Conservation (phyloP, 2,329 filamentous ascomycete species). For the Sclerotinia trifoliorum region DNA sequence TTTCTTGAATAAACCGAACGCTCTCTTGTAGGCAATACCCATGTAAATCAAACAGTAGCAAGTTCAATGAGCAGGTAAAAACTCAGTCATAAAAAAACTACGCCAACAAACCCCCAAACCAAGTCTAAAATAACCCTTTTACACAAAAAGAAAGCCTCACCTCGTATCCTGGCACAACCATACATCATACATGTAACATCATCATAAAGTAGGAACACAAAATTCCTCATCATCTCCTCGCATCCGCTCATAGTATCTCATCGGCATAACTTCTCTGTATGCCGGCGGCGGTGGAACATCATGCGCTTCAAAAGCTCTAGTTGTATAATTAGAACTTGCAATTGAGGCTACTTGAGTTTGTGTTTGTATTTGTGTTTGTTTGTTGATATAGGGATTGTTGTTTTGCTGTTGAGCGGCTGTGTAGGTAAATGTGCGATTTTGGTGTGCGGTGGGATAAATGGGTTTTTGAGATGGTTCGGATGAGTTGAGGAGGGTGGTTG, state of each 20-base stretch:
- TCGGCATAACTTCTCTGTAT: slow-evolving; percentile 14
- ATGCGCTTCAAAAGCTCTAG: background rate
- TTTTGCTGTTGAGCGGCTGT: background rate
- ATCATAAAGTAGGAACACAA: slow-evolving; percentile 4
- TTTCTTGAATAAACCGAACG: background rate
- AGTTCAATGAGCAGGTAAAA: background rate
- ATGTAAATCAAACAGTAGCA: background rate
- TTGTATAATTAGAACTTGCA: too few relatives aligned
- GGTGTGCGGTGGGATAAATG: background rate
- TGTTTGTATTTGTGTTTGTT: background rate
- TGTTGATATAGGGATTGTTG: background rate
- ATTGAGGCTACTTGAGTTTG: too few relatives aligned
- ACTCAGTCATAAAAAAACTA: background rate
- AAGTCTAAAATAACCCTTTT: background rate
- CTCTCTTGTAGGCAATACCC: background rate
- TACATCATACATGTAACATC: too few relatives aligned
- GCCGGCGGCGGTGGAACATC: background rate
- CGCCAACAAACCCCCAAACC: background rate
- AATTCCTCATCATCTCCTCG: background rate
- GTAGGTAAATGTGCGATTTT: background rate
- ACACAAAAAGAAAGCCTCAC: background rate
- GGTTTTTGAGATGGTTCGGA: background rate
- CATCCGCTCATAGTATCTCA: slow-evolving; percentile 7
- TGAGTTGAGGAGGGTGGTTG: too few relatives aligned
- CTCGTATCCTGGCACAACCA: accelerated